phyloP scores from a whole-genome alignment of 306 rosid species.

The Vigna mungo region DNA sequence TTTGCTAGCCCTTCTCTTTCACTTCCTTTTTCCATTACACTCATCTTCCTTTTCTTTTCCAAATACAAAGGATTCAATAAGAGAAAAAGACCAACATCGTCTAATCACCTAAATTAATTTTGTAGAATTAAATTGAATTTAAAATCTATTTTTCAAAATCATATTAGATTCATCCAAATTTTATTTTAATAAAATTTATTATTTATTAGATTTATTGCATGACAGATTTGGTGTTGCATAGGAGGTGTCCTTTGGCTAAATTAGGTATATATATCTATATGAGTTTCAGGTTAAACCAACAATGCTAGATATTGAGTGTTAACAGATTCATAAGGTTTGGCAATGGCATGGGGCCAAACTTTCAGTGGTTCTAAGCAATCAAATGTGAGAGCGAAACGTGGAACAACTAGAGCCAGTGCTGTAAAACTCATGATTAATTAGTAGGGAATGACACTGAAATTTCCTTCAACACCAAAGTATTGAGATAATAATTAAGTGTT shows the following conservation, averaged over 20 bases:
- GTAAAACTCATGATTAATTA: conserved; percentile 37
- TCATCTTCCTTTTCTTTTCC: conserved; percentile 15
- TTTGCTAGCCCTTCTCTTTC: conserved; percentile 30
- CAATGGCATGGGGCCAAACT: not conserved
- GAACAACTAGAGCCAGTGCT: conserved; percentile 2
- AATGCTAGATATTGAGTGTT: not conserved
- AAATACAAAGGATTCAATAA: not conserved
- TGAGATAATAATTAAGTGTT: conserved; percentile 1
- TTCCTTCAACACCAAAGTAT: conserved; percentile 42
- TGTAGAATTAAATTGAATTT: too few species aligned
- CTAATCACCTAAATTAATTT: too few species aligned
- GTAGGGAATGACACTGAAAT: conserved; percentile 37
- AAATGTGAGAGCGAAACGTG: conserved; percentile 21
- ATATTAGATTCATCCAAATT: too few species aligned
- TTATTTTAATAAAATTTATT: too few species aligned
- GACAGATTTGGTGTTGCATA: too few species aligned
- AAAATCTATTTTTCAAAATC: too few species aligned
- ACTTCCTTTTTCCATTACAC: conserved; percentile 15
- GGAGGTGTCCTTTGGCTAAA: too few species aligned
- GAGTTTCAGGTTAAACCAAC: not conserved
- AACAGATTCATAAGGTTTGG: conserved; percentile 15
- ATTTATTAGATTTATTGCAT: too few species aligned
- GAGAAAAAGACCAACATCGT: not conserved
- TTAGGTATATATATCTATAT: not conserved
- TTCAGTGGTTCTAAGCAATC: not conserved